phyloP scores from a whole-genome alignment of 768 basidiomycete species.

The Collybia mongolica region DNA sequence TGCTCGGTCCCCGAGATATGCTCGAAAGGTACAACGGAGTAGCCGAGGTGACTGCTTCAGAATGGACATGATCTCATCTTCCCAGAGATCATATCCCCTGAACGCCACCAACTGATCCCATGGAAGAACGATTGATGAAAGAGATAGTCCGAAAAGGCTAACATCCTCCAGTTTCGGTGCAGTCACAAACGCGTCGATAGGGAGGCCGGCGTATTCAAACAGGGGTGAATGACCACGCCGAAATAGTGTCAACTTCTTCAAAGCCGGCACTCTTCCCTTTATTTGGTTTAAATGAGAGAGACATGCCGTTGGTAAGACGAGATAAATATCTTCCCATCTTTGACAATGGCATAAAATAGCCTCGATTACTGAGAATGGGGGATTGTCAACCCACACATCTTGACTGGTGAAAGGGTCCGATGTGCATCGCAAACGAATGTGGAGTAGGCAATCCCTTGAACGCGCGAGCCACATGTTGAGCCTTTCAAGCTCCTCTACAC shows the following conservation, averaged over 20 bases:
- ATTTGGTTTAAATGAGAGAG: background rate
- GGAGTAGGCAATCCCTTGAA: conserved; percentile 1
- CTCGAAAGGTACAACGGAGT: no score
- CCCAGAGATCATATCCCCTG: background rate
- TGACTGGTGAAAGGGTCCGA: background rate
- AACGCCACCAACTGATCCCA: conserved; percentile 8
- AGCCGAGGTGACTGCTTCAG: background rate
- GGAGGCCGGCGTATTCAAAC: background rate
- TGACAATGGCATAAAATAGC: conserved; percentile 1
- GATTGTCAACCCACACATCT: background rate
- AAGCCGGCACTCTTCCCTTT: background rate
- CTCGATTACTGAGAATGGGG: conserved; percentile 1
- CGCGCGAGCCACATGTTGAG: conserved; percentile 8
- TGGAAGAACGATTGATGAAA: background rate
- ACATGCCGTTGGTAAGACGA: conserved; percentile 4
- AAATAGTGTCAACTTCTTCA: conserved; percentile 6
- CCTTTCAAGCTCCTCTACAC: background rate
- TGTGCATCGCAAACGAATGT: conserved; percentile 3
- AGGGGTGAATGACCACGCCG: background rate
- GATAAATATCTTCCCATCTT: conserved; percentile 8
- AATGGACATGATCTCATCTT: background rate
- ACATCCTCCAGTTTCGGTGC: conserved; percentile 4
- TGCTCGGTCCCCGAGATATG: no score
- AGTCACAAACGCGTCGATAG: background rate
- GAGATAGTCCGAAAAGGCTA: conserved; percentile 4